Evolutionary conservation across 139 green algal genomes (phyloP).

Genomic region (Tetraselmis striata): DNA sequence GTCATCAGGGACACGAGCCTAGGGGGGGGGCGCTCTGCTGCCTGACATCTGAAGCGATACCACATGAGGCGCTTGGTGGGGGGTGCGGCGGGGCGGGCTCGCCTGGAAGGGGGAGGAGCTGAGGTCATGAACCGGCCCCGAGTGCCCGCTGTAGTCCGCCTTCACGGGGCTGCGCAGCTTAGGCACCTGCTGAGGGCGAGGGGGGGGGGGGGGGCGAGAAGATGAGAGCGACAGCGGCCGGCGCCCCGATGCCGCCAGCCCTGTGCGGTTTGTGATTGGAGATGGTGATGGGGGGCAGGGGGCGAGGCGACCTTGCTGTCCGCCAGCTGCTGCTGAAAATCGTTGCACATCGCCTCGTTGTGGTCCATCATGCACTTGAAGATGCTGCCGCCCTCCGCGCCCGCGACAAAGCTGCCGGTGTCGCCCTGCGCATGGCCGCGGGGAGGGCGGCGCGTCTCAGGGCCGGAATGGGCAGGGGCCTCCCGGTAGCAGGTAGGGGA

Average conservation of each 20-base stretch:
- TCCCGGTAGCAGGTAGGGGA: too few relatives aligned
- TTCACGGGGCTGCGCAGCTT: conserved; percentile 42
- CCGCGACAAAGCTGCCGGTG: conserved; percentile 28
- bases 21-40: too few relatives aligned
- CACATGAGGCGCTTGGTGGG: too few relatives aligned
- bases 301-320: not conserved
- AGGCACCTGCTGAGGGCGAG: conserved; percentile 8
- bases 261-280: too few relatives aligned
- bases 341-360: conserved; percentile 10
- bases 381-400: conserved; percentile 51
- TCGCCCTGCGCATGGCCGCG: not conserved
- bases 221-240: too few relatives aligned
- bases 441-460: not conserved
- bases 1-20: too few relatives aligned
- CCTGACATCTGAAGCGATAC: too few relatives aligned
- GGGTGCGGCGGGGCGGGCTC: too few relatives aligned
- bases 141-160: conserved; percentile 27
- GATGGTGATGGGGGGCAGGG: too few relatives aligned
- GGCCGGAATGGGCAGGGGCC: conserved; percentile 10
- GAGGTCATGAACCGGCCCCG: conserved; percentile 40
- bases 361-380: conserved; percentile 30
- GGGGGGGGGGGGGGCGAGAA: too few relatives aligned
- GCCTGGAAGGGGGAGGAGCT: conserved; percentile 46
- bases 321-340: conserved; percentile 22
- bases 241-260: too few relatives aligned